Percentiles rank a stretch among this genome's conserved stretches.
Conservation (phyloP, 495 filamentous ascomycete species). For the Astrocystis sublimbata region DNA sequence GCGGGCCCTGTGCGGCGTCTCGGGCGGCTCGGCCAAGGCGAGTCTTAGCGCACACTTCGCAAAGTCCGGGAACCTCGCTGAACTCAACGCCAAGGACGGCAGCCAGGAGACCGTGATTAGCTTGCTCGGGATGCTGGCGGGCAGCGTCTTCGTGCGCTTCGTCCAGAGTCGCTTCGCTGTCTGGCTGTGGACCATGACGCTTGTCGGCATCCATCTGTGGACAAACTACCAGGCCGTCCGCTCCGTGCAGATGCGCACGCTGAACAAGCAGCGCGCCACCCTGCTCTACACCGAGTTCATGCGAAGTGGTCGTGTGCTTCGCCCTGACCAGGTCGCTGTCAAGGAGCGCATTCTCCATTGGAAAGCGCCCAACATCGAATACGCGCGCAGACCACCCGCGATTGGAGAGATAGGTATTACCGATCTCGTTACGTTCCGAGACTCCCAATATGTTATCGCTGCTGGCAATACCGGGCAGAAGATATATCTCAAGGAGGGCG, state of each 20-base stretch:
- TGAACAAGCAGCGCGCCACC: conserved; percentile 85
- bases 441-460: conserved; percentile 39
- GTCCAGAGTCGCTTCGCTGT: conserved; percentile 71
- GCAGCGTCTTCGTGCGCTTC: conserved; percentile 75
- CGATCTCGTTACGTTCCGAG: neutral
- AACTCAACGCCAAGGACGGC: conserved; percentile 94
- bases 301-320: conserved; percentile 52
- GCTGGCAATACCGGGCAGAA: conserved; percentile 36
- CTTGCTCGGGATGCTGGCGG: conserved; percentile 83
- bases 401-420: conserved; percentile 16
- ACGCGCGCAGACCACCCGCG: conserved; percentile 24
- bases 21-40: conserved; percentile 86
- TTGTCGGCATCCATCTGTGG: conserved; percentile 72
- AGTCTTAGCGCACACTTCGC: conserved; percentile 92
- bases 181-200: conserved; percentile 69
- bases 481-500: conserved; percentile 62
- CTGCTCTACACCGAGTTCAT: conserved; percentile 69
- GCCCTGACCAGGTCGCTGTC: conserved; percentile 62
- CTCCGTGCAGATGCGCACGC: conserved; percentile 77
- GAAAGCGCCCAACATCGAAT: conserved; percentile 38
- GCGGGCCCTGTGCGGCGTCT: conserved; percentile 82
- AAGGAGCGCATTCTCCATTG: conserved; percentile 73
- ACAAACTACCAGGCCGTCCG: conserved; percentile 86
- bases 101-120: conserved; percentile 96
- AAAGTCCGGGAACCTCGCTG: conserved; percentile 81